These are phyloP conservation scores for Serendipita sp. DNA, from an alignment of 1,284 basidiomycete species.

Conservation along the genomic window DNA sequence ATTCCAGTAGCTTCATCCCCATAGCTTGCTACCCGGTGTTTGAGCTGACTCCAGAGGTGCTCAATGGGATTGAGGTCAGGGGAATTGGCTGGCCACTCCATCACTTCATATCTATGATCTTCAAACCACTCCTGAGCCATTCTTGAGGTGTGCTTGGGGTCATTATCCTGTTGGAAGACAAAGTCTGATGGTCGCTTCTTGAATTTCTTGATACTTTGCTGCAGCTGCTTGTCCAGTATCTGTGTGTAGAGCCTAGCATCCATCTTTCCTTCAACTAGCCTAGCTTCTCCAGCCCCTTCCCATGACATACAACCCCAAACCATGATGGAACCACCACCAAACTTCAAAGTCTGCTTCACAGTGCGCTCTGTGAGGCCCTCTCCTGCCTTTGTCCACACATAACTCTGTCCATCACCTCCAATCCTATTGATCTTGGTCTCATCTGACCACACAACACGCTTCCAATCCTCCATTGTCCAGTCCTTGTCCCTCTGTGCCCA, in stretches of 20 bases:
- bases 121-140: no score
- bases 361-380: slow-evolving; percentile 5
- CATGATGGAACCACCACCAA: slow-evolving; percentile 13
- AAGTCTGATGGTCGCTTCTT: no score
- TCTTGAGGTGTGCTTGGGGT: no score
- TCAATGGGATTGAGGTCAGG: no score
- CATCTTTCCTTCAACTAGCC: slow-evolving; percentile 11
- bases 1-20: no score
- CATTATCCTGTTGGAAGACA: no score
- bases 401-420: slow-evolving; percentile 23
- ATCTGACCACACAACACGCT: slow-evolving; percentile 21
- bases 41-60: no score
- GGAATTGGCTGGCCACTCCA: no score
- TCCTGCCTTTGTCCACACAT: slow-evolving; percentile 18
- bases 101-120: no score
- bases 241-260: slow-evolving; percentile 6
- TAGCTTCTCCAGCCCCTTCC: slow-evolving; percentile 9
- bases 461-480: slow-evolving; percentile 22
- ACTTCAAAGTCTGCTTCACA: slow-evolving; percentile 10
- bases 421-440: slow-evolving; percentile 22
- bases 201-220: background rate
- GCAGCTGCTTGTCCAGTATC: slow-evolving; percentile 12
- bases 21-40: no score
- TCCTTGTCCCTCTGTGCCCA: slow-evolving; percentile 16
- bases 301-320: slow-evolving; percentile 14